Evolutionary conservation across 345 rosid species (phyloP), one percentile per base, ranked within the genome.

Genomic region (Populus simonii): DNA sequence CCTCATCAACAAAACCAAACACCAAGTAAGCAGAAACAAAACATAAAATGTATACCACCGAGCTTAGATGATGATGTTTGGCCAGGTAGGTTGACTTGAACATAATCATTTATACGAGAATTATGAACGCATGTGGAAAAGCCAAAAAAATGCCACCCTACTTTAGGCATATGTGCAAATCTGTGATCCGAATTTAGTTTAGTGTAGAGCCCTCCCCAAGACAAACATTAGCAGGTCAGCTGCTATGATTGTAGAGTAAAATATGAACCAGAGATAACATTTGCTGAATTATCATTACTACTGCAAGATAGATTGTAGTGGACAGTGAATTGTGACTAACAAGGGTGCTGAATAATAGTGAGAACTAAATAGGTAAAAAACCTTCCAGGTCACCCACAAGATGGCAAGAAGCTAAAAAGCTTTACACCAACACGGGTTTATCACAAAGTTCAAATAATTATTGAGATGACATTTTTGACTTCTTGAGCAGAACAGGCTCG

Each of bases 381-480:
- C 71, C 16, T 27, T 51, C 55, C 20, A 29, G 59, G 73, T 76
- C 81, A n/a, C 83, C 73, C 59, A 59, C 66, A 70, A 63, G 85
- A 49, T 25, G 74, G 79, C 80, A 57, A 55, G 66, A 66, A 66
- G 76, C 73, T 68, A 55, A 36, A 74, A 72, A 43, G 78, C 77
- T 76, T 80, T 81, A 85, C 76, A 86, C 78, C 76, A 85, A 43
- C 73, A 78, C 66, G 45, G 75, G 79, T 74, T 74, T 71, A 38
- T 72, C 77, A 61, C 15, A 70, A 7, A 0, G 74, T 68, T 71
- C 51, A 49, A 73, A 73, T 67, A 75, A 72, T 82, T 84, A 84
- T 78, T 83, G 80, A 76, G 77, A 70, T 71, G 78, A 79, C 78
- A 66, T 33, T 47, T 41, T 47, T 41, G 29, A 68, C 71, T 81